Conservation (phyloP, 768 basidiomycete genomes). For the Hygrocybe punicea region DNA sequence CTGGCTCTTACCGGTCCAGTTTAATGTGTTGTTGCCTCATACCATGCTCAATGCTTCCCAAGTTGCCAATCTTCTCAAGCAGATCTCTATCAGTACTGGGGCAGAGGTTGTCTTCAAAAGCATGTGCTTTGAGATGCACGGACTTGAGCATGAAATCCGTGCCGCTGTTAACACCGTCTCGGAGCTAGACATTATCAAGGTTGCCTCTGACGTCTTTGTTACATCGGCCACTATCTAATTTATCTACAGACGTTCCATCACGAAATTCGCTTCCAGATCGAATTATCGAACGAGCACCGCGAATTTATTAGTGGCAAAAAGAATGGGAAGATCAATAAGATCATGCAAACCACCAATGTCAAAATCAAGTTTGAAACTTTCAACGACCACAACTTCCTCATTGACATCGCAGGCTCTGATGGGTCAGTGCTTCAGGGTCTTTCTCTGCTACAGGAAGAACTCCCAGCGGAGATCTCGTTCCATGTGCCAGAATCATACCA, state of each 20-base stretch:
- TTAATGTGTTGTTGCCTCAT: conserved; percentile 86
- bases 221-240: conserved; percentile 5
- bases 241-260: conserved; percentile 78
- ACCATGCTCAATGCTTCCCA: conserved; percentile 76
- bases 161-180: conserved; percentile 80
- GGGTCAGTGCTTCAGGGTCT: conserved; percentile 83
- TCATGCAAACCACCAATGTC: conserved; percentile 95
- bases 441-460: conserved; percentile 87
- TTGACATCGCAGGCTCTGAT: conserved; percentile 85
- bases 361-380: conserved; percentile 99
- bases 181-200: conserved; percentile 91
- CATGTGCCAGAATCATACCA: conserved; percentile 98
- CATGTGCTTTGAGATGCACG: conserved; percentile 97
- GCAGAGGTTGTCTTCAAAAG: conserved; percentile 96
- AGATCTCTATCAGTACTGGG: conserved; percentile 80
- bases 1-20: conserved; percentile 92
- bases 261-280: conserved; percentile 97
- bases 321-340: conserved; percentile 99
- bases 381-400: conserved; percentile 93
- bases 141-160: conserved; percentile 87
- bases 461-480: conserved; percentile 98
- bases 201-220: conserved; percentile 21
- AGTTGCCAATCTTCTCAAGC: conserved; percentile 79
- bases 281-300: conserved; percentile 94
- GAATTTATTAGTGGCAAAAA: conserved; percentile 99